Conservation (phyloP, 2,329 filamentous ascomycete genomes). For the Akanthomyces lecanii region DNA sequence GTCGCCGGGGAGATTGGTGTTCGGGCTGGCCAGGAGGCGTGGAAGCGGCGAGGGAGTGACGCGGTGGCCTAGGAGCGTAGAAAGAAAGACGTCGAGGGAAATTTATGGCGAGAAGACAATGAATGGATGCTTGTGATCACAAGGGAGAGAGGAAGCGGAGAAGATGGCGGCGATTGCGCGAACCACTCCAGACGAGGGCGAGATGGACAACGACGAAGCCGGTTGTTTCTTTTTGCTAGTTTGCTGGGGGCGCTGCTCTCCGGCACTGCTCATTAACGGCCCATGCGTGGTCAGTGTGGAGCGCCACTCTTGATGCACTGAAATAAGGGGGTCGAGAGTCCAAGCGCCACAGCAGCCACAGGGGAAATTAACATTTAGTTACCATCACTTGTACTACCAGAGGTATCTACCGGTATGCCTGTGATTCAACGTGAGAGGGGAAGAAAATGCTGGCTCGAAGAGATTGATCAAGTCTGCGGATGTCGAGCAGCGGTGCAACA, state of each 20-base stretch:
- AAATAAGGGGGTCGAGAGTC: conserved; percentile 5
- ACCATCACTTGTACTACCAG: neutral
- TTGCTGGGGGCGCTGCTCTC: neutral
- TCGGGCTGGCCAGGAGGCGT: neutral
- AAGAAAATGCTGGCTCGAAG: neutral
- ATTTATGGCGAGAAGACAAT: neutral
- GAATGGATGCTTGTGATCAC: neutral
- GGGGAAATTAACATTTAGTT: neutral
- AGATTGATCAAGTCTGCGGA: neutral
- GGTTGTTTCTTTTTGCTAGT: conserved; percentile 9
- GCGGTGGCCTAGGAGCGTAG: neutral
- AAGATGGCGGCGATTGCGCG: neutral
- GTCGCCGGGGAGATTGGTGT: neutral
- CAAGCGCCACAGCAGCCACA: conserved; percentile 8
- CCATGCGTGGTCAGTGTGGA: conserved; percentile 20
- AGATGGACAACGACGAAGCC: conserved; percentile 5
- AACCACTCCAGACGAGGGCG: neutral
- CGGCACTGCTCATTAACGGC: neutral
- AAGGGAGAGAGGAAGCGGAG: conserved; percentile 2
- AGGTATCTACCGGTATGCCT: neutral
- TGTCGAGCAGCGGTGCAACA: neutral
- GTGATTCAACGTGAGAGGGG: neutral
- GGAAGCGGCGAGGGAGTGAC: neutral
- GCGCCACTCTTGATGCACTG: conserved; percentile 3
- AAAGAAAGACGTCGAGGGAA: neutral